Percentiles rank a stretch among this genome's conserved stretches.
phyloP scores from a whole-genome alignment of 2,329 filamentous ascomycete species.

The Aspergillus japonicus region DNA sequence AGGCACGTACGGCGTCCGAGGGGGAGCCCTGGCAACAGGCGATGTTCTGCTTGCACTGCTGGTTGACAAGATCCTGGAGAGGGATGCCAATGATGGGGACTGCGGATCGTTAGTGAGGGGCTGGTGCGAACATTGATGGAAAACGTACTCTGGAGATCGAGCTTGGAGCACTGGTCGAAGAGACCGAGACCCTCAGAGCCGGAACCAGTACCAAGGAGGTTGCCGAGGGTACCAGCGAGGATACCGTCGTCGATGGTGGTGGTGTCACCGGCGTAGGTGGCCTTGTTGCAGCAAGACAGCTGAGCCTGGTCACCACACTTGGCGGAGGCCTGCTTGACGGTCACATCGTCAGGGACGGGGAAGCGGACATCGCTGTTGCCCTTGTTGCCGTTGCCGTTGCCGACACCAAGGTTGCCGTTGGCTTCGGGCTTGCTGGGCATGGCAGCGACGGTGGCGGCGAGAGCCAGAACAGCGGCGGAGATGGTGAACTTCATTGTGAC shows the following conservation, averaged over 20 bases:
- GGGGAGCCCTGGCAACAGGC: constrained; percentile 41
- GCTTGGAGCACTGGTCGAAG: constrained; percentile 45
- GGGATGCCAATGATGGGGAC: constrained; percentile 30
- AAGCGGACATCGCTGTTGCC: constrained; percentile 36
- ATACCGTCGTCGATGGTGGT: constrained; percentile 33
- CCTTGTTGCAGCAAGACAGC: constrained; percentile 43
- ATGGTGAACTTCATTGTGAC: constrained; percentile 41
- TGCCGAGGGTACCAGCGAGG: constrained; percentile 34
- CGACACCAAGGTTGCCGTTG: constrained; percentile 12
- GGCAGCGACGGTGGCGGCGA: constrained; percentile 35
- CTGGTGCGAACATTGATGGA: too few relatives aligned
- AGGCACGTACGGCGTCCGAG: constrained; percentile 29
- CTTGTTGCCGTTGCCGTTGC: constrained; percentile 28
- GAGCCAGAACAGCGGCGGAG: constrained; percentile 33
- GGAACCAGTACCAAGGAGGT: constrained; percentile 36
- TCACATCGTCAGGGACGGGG: constrained; percentile 32
- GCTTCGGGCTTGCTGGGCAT: constrained; percentile 22
- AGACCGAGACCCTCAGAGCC: constrained; percentile 37
- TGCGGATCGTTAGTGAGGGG: constrained; percentile 7
- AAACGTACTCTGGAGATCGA: constrained; percentile 33
- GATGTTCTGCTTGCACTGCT: constrained; percentile 44
- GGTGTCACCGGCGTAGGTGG: constrained; percentile 36
- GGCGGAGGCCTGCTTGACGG: constrained; percentile 39
- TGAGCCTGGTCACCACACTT: constrained; percentile 41
- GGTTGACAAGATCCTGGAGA: constrained; percentile 36